These are phyloP conservation scores for Punica granatum DNA, from an alignment of 345 rosid species.

Conservation along the genomic window DNA sequence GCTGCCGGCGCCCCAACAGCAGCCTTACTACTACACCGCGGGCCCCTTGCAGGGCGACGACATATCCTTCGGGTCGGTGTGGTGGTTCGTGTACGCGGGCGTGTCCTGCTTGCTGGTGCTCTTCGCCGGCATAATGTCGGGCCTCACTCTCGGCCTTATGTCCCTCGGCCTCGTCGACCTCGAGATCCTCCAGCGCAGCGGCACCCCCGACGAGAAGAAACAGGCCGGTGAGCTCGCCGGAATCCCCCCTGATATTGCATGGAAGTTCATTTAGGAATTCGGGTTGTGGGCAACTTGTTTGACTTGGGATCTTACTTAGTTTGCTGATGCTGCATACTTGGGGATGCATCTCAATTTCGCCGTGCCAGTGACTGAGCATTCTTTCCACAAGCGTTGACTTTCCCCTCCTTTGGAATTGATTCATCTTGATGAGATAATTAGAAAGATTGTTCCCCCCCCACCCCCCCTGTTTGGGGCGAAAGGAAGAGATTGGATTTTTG, in stretches of 20 bases:
- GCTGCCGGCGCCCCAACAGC: slow-evolving; percentile 16
- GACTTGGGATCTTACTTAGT: background rate
- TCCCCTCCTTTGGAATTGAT: too few relatives aligned
- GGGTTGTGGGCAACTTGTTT: too few relatives aligned
- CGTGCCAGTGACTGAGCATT: too few relatives aligned
- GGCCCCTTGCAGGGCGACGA: slow-evolving; percentile 14
- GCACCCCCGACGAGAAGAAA: slow-evolving; percentile 70
- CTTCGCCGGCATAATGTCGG: slow-evolving; percentile 97
- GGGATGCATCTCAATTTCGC: too few relatives aligned
- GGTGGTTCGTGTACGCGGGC: slow-evolving; percentile 61
- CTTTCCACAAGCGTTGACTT: too few relatives aligned
- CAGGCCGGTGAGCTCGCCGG: slow-evolving; percentile 57
- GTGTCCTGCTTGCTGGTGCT: slow-evolving; percentile 74
- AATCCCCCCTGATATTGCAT: too few relatives aligned
- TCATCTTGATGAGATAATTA: background rate
- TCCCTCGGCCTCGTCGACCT: slow-evolving; percentile 96
- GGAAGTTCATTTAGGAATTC: too few relatives aligned
- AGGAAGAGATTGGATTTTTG: background rate
- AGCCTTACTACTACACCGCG: background rate
- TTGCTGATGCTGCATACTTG: too few relatives aligned
- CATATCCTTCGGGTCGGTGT: slow-evolving; percentile 50
- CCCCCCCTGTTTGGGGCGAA: background rate
- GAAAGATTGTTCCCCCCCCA: background rate
- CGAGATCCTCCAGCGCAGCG: slow-evolving; percentile 93
- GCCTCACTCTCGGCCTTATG: slow-evolving; percentile 93